Conservation (phyloP, 768 basidiomycete species). For the Boletus bicolor region DNA sequence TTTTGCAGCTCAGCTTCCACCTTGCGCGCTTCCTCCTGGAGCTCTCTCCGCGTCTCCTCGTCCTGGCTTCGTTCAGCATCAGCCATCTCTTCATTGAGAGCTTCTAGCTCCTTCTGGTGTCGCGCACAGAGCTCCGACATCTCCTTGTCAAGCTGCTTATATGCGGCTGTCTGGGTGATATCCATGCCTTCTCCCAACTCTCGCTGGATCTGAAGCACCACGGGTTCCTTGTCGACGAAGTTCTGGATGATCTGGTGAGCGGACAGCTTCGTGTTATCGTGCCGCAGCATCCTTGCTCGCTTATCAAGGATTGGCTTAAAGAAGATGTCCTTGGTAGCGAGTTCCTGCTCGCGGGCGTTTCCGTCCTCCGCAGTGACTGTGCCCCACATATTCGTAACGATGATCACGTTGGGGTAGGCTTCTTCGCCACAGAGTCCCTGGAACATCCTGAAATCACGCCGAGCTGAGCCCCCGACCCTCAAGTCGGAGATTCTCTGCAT, state of each 20-base stretch:
- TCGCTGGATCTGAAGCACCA: slow-evolving; percentile 49
- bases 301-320: slow-evolving; percentile 50
- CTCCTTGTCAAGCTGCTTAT: slow-evolving; percentile 48
- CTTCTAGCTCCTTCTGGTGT: slow-evolving; percentile 45
- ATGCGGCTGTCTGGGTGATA: slow-evolving; percentile 54
- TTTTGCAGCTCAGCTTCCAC: slow-evolving; percentile 30
- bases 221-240: slow-evolving; percentile 40
- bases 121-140: slow-evolving; percentile 44
- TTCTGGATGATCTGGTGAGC: slow-evolving; percentile 44
- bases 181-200: slow-evolving; percentile 49
- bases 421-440: slow-evolving; percentile 50
- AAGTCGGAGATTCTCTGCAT: slow-evolving; percentile 51
- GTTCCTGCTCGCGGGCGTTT: slow-evolving; percentile 43
- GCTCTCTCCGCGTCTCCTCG: slow-evolving; percentile 45
- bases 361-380: slow-evolving; percentile 36
- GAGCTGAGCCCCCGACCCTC: slow-evolving; percentile 46
- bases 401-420: slow-evolving; percentile 48
- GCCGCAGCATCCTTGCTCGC: slow-evolving; percentile 42
- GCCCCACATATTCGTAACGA: slow-evolving; percentile 56
- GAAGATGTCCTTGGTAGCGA: slow-evolving; percentile 39
- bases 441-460: slow-evolving; percentile 50
- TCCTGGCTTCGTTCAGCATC: slow-evolving; percentile 44
- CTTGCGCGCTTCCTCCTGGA: slow-evolving; percentile 38
- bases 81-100: slow-evolving; percentile 45
- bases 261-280: slow-evolving; percentile 41